A percentile compares a stretch with the other conserved stretches of the same genome.
Conservation (phyloP, 1,139 yeast species). For the Blastobotrys serpentis region DNA sequence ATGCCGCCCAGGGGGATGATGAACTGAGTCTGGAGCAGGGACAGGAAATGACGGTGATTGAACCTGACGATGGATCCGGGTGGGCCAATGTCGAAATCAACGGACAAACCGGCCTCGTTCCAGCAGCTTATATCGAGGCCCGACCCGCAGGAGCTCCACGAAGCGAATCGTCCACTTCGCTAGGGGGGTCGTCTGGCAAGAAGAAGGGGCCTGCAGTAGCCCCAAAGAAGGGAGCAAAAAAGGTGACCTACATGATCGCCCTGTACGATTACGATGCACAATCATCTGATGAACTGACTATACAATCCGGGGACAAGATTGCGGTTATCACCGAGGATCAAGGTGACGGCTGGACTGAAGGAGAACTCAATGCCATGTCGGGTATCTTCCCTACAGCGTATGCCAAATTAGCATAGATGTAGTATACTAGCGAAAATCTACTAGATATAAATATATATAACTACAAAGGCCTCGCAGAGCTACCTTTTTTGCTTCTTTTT, state of each 20-base stretch:
- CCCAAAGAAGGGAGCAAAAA: constrained; percentile 74
- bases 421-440: too few species aligned
- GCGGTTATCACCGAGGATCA: constrained; percentile 68
- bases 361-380: constrained; percentile 67
- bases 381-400: constrained; percentile 88
- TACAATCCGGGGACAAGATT: constrained; percentile 73
- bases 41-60: constrained; percentile 57
- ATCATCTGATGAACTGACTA: constrained; percentile 77
- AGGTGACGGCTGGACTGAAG: constrained; percentile 97
- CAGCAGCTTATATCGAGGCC: constrained; percentile 82
- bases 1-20: constrained; percentile 70
- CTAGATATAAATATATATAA: too few species aligned
- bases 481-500: too few species aligned
- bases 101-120: constrained; percentile 73
- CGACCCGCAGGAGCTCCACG: too few species aligned
- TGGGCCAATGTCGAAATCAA: constrained; percentile 70
- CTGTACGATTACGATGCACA: constrained; percentile 77
- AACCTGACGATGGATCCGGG: constrained; percentile 85
- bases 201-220: constrained; percentile 77
- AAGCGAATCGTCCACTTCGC: constrained; percentile 10
- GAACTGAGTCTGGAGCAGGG: constrained; percentile 66
- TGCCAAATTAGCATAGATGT: constrained; percentile 33
- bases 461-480: too few species aligned
- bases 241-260: constrained; percentile 65
- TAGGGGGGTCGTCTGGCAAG: constrained; percentile 34